Conservation (phyloP, 306 rosid species). For the Ammopiptanthus mongolicus region DNA sequence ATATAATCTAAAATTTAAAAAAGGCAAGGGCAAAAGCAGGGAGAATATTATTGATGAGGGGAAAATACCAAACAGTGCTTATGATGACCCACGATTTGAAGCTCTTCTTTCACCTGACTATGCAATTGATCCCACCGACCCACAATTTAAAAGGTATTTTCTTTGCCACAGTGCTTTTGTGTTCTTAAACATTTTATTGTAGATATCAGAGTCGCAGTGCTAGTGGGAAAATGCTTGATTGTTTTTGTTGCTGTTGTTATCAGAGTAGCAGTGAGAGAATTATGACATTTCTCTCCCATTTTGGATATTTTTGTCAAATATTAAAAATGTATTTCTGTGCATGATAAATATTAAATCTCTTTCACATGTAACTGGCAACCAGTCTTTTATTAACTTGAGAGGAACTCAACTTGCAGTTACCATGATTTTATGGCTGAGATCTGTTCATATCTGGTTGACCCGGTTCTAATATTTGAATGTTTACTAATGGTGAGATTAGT, state of each 20-base stretch:
- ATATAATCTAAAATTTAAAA: conserved; percentile 62
- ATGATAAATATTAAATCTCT: background rate
- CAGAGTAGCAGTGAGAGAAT: background rate
- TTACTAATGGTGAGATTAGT: background rate
- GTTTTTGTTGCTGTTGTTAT: background rate
- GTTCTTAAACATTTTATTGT: background rate
- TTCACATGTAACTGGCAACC: background rate
- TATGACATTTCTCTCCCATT: conserved; percentile 1
- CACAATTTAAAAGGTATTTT: conserved; percentile 82
- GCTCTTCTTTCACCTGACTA: conserved; percentile 49
- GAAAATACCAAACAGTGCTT: conserved; percentile 54
- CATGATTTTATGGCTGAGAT: background rate
- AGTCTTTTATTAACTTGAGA: background rate
- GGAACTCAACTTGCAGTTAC: background rate
- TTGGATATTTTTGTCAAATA: background rate
- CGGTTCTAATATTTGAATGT: background rate
- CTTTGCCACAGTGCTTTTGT: background rate
- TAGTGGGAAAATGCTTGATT: too few relatives aligned
- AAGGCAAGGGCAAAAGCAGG: conserved; percentile 52
- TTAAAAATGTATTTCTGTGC: background rate
- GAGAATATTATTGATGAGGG: conserved; percentile 56
- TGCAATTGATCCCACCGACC: conserved; percentile 84
- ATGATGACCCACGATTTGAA: conserved; percentile 78
- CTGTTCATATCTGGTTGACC: background rate
- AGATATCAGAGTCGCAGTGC: background rate